Percentiles rank a stretch among this genome's conserved stretches.
Conservation (phyloP, 2,329 filamentous ascomycete species). For the Graphiopsis chlorocephala region DNA sequence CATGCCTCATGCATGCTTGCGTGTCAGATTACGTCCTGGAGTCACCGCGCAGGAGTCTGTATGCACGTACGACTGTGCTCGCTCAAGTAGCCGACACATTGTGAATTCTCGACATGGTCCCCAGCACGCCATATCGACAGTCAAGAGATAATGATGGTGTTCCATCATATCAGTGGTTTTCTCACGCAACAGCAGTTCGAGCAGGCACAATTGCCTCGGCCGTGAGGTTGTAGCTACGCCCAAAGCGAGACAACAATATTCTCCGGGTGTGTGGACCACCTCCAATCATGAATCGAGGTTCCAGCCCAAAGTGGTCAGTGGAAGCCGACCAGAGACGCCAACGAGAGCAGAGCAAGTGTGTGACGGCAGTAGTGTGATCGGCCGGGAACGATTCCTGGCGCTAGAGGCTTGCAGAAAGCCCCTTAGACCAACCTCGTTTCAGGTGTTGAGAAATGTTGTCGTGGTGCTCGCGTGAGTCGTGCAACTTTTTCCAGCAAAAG, state of each 20-base stretch:
- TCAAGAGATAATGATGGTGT: background rate
- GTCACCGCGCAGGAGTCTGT: background rate
- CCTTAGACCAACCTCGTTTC: slow-evolving; percentile 6
- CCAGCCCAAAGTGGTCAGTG: background rate
- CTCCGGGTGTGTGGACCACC: background rate
- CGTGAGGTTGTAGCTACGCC: background rate
- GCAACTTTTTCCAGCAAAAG: background rate
- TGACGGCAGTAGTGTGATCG: slow-evolving; percentile 8
- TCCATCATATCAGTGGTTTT: background rate
- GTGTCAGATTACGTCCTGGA: background rate
- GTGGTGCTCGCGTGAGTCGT: background rate
- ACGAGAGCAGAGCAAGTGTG: background rate
- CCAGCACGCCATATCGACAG: background rate
- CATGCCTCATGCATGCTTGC: background rate
- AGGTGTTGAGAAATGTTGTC: background rate
- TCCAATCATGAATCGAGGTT: background rate
- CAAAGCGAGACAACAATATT: background rate
- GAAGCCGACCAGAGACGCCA: background rate
- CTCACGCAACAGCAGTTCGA: background rate
- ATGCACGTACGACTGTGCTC: background rate
- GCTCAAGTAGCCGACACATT: too few relatives aligned
- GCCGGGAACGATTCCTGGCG: slow-evolving; percentile 11
- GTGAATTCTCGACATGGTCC: background rate
- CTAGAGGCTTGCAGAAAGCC: slow-evolving; percentile 9
- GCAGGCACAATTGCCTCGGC: background rate